A percentile compares a stretch with the other conserved stretches of the same genome.
phyloP scores from a whole-genome alignment of 2,329 filamentous ascomycete species.

The Aureobasidium sp. region DNA sequence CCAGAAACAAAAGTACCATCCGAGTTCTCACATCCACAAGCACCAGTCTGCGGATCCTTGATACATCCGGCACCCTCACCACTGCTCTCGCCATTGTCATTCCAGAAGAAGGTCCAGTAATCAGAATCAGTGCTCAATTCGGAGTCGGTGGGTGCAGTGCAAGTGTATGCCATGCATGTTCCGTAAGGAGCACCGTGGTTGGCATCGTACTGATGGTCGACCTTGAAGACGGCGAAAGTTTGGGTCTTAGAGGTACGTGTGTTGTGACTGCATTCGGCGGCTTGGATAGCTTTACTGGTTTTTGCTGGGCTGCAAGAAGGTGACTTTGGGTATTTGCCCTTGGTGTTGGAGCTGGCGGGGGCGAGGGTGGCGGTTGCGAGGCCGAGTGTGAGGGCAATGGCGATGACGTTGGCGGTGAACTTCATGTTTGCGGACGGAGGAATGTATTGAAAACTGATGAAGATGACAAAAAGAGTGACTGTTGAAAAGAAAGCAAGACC shows the following conservation, averaged over 20 bases:
- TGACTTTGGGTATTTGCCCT: conserved; percentile 27
- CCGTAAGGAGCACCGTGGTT: conserved; percentile 42
- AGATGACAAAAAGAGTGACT: neutral
- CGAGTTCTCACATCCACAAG: conserved; percentile 39
- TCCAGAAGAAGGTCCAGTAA: conserved; percentile 38
- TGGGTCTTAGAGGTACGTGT: conserved; percentile 32
- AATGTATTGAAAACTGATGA: neutral
- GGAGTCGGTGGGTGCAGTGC: conserved; percentile 28
- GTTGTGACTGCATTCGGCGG: conserved; percentile 39
- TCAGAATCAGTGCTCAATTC: conserved; percentile 29
- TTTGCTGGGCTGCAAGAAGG: conserved; percentile 28
- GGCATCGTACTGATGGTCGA: conserved; percentile 41
- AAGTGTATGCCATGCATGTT: conserved; percentile 41
- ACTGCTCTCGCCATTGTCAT: conserved; percentile 25
- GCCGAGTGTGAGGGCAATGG: conserved; percentile 13
- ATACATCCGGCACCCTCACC: conserved; percentile 36
- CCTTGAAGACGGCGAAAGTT: conserved; percentile 37
- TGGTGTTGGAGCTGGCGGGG: conserved; percentile 34
- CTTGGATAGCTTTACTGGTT: conserved; percentile 34
- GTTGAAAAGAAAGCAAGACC: conserved; percentile 1
- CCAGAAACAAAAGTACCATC: conserved; percentile 35
- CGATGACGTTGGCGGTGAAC: conserved; percentile 7
- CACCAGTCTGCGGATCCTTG: conserved; percentile 32
- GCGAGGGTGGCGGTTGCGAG: conserved; percentile 30
- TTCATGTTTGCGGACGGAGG: neutral